phyloP scores from a whole-genome alignment of 1,284 basidiomycete genomes.

The Gastroboletus turbinatus region DNA sequence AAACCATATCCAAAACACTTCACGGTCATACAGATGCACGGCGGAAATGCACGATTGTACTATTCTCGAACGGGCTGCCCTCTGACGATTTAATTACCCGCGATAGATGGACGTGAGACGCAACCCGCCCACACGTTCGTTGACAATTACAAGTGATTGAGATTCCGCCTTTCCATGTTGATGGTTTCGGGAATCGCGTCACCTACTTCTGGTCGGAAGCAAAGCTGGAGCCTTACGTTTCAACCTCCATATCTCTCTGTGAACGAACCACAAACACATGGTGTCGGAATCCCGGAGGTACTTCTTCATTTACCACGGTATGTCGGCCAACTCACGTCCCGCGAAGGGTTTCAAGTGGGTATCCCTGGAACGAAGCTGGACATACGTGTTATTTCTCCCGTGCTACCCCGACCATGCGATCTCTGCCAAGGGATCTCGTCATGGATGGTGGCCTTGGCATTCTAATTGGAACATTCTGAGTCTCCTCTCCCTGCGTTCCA shows the following conservation, averaged over 20 bases:
- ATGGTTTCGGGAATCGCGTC: not conserved
- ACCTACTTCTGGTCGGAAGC: not conserved
- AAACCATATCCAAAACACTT: not conserved
- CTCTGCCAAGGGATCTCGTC: not conserved
- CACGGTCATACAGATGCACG: not conserved
- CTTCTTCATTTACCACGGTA: not conserved
- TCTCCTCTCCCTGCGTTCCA: not conserved
- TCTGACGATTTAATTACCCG: not conserved
- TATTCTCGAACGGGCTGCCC: not conserved
- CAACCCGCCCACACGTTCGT: not conserved
- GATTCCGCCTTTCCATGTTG: not conserved
- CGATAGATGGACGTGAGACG: not conserved
- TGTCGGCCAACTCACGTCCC: not conserved
- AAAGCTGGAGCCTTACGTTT: not conserved
- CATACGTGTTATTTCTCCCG: not conserved
- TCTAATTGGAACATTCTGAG: not conserved
- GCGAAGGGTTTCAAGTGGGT: constrained; percentile 13
- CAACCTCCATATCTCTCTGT: not conserved
- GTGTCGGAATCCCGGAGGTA: not conserved
- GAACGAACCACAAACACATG: not conserved
- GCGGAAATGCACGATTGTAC: not conserved
- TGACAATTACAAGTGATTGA: not conserved
- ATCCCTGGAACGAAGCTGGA: not conserved
- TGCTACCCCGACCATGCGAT: not conserved
- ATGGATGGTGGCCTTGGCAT: not conserved